A percentile compares a stretch with the other conserved stretches of the same genome.
phyloP scores from a whole-genome alignment of 2,329 filamentous ascomycete genomes.

The Aspergillus fijiensis region DNA sequence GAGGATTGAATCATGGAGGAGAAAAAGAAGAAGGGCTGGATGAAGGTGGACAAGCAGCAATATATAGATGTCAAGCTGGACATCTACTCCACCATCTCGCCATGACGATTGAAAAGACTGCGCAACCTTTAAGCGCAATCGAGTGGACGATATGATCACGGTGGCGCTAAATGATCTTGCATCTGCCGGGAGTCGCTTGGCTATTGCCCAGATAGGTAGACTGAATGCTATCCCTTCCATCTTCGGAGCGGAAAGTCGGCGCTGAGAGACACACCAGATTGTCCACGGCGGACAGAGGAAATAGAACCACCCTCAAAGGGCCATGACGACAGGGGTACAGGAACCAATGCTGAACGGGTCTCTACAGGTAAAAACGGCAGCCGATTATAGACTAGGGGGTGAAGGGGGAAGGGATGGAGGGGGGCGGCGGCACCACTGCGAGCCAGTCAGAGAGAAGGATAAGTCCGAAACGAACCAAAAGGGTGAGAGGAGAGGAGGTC shows the following conservation, averaged over 20 bases:
- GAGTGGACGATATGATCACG: slow-evolving; percentile 23
- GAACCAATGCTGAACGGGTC: slow-evolving; percentile 20
- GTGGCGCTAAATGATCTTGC: slow-evolving; percentile 20
- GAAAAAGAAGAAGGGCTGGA: slow-evolving; percentile 5
- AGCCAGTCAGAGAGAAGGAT: slow-evolving; percentile 19
- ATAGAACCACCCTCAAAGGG: slow-evolving; percentile 13
- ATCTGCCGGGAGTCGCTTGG: slow-evolving; percentile 22
- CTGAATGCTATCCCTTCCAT: slow-evolving; percentile 26
- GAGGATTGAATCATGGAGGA: slow-evolving; percentile 1
- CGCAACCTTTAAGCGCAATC: slow-evolving; percentile 14
- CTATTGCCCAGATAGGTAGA: slow-evolving; percentile 10
- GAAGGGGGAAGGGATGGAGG: slow-evolving; percentile 4
- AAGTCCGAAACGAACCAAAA: slow-evolving; percentile 14
- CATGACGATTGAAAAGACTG: slow-evolving; percentile 9
- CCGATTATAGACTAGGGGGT: slow-evolving; percentile 15
- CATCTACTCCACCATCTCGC: slow-evolving; percentile 9
- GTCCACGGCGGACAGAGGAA: slow-evolving; percentile 17
- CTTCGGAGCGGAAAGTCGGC: slow-evolving; percentile 22
- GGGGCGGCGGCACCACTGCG: slow-evolving; percentile 20
- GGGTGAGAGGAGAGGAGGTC: slow-evolving; percentile 11
- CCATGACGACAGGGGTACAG: slow-evolving; percentile 26
- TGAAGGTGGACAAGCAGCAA: slow-evolving; percentile 2
- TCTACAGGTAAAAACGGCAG: slow-evolving; percentile 20
- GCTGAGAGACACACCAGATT: slow-evolving; percentile 20
- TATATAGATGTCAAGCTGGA: slow-evolving; percentile 8